phyloP scores from a whole-genome alignment of 129 eudicot genomes.

The Artemisia annua region DNA sequence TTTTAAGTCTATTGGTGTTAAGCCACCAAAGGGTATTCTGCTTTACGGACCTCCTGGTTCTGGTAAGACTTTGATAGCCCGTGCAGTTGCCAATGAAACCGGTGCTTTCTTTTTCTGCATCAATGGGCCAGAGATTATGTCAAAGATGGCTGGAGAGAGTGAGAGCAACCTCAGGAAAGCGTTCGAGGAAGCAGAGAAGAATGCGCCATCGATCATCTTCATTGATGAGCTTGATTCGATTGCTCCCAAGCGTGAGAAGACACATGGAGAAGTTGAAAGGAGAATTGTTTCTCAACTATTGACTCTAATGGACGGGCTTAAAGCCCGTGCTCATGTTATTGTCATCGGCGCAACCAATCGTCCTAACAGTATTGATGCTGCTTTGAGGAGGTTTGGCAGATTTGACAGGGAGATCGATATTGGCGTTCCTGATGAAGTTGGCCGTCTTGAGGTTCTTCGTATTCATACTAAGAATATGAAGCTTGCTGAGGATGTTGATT shows the following conservation, averaged over 20 bases:
- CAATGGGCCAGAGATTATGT: constrained; percentile 85
- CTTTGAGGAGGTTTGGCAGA: constrained; percentile 83
- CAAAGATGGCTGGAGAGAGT: constrained; percentile 84
- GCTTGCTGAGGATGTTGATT: constrained; percentile 84
- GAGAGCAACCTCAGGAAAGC: constrained; percentile 76
- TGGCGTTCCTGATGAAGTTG: constrained; percentile 65
- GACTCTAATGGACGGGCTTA: constrained; percentile 90
- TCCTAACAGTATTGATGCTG: constrained; percentile 93
- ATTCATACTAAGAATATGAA: constrained; percentile 70
- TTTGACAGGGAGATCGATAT: constrained; percentile 65
- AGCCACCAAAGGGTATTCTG: constrained; percentile 75
- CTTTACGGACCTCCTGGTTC: constrained; percentile 78
- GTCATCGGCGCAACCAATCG: constrained; percentile 96
- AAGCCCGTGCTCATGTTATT: constrained; percentile 87
- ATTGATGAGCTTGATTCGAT: constrained; percentile 90
- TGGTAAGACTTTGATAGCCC: constrained; percentile 66
- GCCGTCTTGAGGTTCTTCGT: constrained; percentile 58
- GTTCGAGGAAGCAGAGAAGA: constrained; percentile 70
- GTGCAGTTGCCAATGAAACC: constrained; percentile 75
- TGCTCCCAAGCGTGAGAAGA: constrained; percentile 94
- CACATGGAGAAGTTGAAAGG: constrained; percentile 89
- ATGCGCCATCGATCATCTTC: constrained; percentile 61
- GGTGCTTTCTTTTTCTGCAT: constrained; percentile 80
- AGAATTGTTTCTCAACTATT: constrained; percentile 86
- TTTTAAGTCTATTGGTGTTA: constrained; percentile 72